Percentiles rank a stretch among this genome's conserved stretches.
Evolutionary conservation across 345 rosid genomes (phyloP).

Genomic region (Excoecaria agallocha): DNA sequence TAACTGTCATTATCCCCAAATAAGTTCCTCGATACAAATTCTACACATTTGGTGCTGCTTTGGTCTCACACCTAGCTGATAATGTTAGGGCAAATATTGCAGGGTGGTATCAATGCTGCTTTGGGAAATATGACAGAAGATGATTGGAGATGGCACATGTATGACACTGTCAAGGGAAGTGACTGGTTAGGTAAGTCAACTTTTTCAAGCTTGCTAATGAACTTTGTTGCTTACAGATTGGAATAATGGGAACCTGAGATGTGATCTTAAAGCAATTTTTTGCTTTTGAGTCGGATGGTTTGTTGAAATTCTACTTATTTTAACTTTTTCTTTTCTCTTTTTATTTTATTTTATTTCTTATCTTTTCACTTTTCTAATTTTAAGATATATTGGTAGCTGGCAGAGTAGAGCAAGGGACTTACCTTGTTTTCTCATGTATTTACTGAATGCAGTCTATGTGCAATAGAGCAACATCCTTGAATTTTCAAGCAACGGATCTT

Average conservation of each 20-base stretch:
- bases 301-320: neutral
- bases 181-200: constrained; percentile 83
- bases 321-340: neutral
- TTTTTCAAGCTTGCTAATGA: neutral
- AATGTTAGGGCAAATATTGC: constrained; percentile 14
- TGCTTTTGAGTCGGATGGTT: neutral
- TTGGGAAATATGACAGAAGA: constrained; percentile 96
- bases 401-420: neutral
- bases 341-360: no score
- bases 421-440: neutral
- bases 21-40: neutral
- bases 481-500: neutral
- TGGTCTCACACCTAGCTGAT: constrained; percentile 7
- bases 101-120: constrained; percentile 99
- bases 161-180: constrained; percentile 98
- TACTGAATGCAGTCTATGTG: neutral
- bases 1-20: no score
- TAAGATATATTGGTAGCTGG: neutral
- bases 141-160: constrained; percentile 99
- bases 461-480: constrained; percentile 3
- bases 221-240: neutral
- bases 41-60: neutral
- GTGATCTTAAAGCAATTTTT: neutral
- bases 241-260: neutral
- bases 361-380: neutral